These are phyloP conservation scores for Fusarium irregulare DNA, from an alignment of 2,329 filamentous ascomycete species.

Conservation along the genomic window DNA sequence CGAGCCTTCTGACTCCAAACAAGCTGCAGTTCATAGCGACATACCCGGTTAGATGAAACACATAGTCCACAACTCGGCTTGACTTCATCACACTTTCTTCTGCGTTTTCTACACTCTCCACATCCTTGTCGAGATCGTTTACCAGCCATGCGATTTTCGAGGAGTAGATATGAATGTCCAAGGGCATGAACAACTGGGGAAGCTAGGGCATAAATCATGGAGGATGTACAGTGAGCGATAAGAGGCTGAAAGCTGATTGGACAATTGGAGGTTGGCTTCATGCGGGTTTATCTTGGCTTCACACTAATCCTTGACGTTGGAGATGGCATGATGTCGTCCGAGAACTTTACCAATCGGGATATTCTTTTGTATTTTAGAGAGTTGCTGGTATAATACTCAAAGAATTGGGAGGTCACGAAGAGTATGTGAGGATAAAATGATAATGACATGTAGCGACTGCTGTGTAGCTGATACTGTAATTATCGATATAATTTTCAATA, in stretches of 20 bases:
- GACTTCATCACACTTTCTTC: constrained; percentile 46
- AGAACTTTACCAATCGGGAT: no score
- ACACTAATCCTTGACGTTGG: not conserved
- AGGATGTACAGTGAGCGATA: not conserved
- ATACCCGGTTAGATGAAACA: constrained; percentile 23
- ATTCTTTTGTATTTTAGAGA: no score
- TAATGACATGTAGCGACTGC: no score
- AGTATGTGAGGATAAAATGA: no score
- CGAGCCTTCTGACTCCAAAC: constrained; percentile 38
- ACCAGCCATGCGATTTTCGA: constrained; percentile 30
- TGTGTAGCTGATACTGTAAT: no score
- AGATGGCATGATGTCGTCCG: not conserved
- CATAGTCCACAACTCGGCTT: constrained; percentile 45
- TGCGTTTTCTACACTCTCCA: constrained; percentile 45
- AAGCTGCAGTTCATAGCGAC: constrained; percentile 42
- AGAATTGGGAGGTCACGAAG: no score
- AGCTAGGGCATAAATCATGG: not conserved
- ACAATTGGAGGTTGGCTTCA: not conserved
- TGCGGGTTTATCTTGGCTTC: not conserved
- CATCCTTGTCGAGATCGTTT: constrained; percentile 46
- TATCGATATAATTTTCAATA: no score
- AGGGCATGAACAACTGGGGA: not conserved
- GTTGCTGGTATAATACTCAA: no score
- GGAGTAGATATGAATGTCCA: not conserved
- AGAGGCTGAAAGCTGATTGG: constrained; percentile 4